Percentiles rank a stretch among this genome's conserved stretches.
phyloP scores from a whole-genome alignment of 1,139 yeast genomes.

The Blastobotrys niveus region DNA sequence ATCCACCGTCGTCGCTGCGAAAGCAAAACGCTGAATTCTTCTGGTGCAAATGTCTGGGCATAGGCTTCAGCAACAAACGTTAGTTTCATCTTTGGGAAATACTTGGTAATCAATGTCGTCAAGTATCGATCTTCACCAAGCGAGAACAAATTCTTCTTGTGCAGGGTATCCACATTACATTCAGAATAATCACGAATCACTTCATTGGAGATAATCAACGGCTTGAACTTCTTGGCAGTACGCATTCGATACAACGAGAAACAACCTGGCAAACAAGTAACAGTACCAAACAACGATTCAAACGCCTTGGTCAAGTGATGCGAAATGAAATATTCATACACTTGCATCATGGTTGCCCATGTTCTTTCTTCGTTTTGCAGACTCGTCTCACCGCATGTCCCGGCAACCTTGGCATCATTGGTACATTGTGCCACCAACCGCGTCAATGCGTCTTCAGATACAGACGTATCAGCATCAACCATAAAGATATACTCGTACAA shows the following conservation, averaged over 20 bases:
- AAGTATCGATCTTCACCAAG: conserved; percentile 42
- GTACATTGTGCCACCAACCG: conserved; percentile 38
- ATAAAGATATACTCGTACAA: conserved; percentile 38
- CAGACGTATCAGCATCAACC: conserved; percentile 41
- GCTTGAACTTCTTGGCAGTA: conserved; percentile 35
- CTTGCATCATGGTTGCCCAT: conserved; percentile 40
- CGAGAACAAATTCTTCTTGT: conserved; percentile 39
- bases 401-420: conserved; percentile 36
- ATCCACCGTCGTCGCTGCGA: conserved; percentile 44
- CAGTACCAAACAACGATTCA: conserved; percentile 39
- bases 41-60: conserved; percentile 40
- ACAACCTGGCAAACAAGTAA: conserved; percentile 42
- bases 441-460: conserved; percentile 35
- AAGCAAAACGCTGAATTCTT: conserved; percentile 36
- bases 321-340: conserved; percentile 40
- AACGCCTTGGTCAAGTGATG: conserved; percentile 41
- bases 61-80: conserved; percentile 38
- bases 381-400: conserved; percentile 41
- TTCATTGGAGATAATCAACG: conserved; percentile 36
- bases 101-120: conserved; percentile 38
- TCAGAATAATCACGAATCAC: conserved; percentile 37
- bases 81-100: conserved; percentile 37
- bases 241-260: conserved; percentile 38
- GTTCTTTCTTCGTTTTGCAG: conserved; percentile 37
- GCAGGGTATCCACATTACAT: conserved; percentile 38